Conservation (phyloP, 768 basidiomycete species). For the Wakefieldia striispora region DNA sequence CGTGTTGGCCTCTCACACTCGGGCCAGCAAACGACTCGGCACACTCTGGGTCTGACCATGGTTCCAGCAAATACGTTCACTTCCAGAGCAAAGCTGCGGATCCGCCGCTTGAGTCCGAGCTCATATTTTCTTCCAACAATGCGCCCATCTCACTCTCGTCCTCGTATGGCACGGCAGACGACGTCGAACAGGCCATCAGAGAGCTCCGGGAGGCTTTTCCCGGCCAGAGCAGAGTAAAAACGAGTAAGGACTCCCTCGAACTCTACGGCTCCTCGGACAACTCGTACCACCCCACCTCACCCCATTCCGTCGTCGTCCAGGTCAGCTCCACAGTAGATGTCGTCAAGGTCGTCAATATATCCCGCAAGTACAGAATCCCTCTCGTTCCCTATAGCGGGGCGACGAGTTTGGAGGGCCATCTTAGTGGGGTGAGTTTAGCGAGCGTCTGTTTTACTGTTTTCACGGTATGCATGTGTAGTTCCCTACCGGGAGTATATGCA, state of each 20-base stretch:
- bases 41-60: not conserved
- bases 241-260: conserved; percentile 48
- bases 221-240: conserved; percentile 45
- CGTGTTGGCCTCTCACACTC: conserved; percentile 5
- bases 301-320: conserved; percentile 57
- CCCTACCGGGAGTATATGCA: conserved; percentile 57
- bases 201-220: conserved; percentile 50
- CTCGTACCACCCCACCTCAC: conserved; percentile 60
- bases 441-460: not conserved
- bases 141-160: conserved; percentile 7
- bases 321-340: conserved; percentile 77
- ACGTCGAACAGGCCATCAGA: conserved; percentile 49
- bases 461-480: conserved; percentile 25
- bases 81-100: conserved; percentile 2
- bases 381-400: conserved; percentile 82
- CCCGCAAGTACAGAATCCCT: conserved; percentile 71
- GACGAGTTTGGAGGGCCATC: conserved; percentile 87
- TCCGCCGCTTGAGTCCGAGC: not conserved
- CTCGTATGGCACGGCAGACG: conserved; percentile 46
- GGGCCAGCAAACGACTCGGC: not conserved
- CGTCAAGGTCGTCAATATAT: conserved; percentile 72
- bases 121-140: not conserved
- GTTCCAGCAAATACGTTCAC: not conserved
- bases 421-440: conserved; percentile 55
- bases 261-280: conserved; percentile 67